Conservation (phyloP, 1,284 basidiomycete species). For the Polyporus tsugae region DNA sequence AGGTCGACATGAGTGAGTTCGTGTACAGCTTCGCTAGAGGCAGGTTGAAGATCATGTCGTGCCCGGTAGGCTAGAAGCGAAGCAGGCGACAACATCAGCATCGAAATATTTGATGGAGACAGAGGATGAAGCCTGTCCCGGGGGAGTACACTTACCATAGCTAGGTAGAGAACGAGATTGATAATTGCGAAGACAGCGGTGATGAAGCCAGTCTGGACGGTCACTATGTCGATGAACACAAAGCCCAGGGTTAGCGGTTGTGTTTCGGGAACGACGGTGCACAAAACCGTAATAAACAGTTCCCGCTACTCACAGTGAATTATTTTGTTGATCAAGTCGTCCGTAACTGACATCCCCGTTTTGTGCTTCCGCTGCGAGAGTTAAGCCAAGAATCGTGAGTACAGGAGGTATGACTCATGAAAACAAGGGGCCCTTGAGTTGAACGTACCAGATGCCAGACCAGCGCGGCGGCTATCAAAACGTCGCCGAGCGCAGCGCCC, state of each 20-base stretch:
- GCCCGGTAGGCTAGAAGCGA: conserved; percentile 1
- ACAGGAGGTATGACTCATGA: background rate
- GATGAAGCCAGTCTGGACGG: background rate
- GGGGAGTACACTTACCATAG: background rate
- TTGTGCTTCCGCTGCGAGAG: background rate
- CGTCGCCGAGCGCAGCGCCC: background rate
- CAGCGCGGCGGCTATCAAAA: background rate
- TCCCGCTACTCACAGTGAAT: background rate
- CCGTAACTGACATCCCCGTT: conserved; percentile 13
- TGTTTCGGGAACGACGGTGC: background rate
- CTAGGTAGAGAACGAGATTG: background rate
- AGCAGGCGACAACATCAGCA: background rate
- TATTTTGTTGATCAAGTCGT: conserved; percentile 3
- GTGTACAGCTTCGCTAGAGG: conserved; percentile 44
- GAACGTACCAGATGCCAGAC: background rate
- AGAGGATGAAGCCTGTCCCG: background rate
- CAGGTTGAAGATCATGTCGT: conserved; percentile 42
- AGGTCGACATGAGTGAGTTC: conserved; percentile 42
- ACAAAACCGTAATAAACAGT: background rate
- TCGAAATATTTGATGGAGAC: background rate
- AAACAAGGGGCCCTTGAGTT: too few species aligned
- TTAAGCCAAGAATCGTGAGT: background rate
- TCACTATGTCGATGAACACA: background rate
- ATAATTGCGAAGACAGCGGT: background rate
- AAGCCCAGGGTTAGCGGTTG: background rate